Conservation (phyloP, 192 early-diverging fungal genomes). For the Backusella tarrabulga region DNA sequence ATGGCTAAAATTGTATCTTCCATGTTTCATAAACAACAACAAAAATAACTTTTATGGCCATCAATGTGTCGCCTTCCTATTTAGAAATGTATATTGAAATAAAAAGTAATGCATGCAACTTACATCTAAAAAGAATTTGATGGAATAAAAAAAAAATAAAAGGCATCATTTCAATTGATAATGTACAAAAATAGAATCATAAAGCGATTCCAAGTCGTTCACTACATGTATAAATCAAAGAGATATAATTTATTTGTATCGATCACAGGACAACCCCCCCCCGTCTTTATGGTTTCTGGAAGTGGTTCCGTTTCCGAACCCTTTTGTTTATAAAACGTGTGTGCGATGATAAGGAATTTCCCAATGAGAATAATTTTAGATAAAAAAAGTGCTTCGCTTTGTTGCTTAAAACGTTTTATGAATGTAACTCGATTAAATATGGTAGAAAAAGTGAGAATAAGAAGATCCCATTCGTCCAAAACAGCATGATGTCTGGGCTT, state of each 20-base stretch:
- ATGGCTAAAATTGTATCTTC: not conserved
- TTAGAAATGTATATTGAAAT: not conserved
- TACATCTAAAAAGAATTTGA: not conserved
- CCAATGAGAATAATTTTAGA: not conserved
- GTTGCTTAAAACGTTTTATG: not conserved
- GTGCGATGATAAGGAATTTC: not conserved
- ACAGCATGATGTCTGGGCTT: not conserved
- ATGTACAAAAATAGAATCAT: no score
- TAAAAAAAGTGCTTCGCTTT: not conserved
- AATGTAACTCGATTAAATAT: not conserved
- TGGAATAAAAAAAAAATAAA: not conserved
- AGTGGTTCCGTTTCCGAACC: not conserved
- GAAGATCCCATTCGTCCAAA: not conserved
- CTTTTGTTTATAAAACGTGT: not conserved
- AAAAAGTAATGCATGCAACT: not conserved
- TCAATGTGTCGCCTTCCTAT: not conserved
- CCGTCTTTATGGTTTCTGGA: not conserved
- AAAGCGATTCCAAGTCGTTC: no score
- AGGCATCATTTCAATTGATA: no score
- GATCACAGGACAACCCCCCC: not conserved
- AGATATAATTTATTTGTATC: not conserved
- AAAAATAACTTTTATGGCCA: not conserved
- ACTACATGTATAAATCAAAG: no score
- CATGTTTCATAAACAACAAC: not conserved
- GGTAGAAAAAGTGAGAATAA: not conserved